Conservation (phyloP, 2,329 filamentous ascomycete genomes). For the Diaporthe citrichinensis region DNA sequence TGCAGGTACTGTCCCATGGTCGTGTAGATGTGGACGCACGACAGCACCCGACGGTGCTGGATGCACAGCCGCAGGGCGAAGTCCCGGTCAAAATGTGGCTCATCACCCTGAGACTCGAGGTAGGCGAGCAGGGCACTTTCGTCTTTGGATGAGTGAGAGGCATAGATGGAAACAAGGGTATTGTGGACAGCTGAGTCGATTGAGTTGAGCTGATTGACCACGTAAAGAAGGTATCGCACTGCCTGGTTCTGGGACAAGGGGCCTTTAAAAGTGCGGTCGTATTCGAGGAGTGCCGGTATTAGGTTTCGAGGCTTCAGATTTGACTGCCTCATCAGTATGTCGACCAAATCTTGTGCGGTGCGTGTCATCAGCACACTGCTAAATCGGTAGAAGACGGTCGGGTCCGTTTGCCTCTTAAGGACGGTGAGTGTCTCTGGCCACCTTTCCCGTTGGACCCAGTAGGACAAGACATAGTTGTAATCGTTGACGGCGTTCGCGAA, state of each 20-base stretch:
- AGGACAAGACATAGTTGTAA: slow-evolving; percentile 93
- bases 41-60: slow-evolving; percentile 91
- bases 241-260: slow-evolving; percentile 87
- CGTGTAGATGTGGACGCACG: slow-evolving; percentile 97
- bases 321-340: slow-evolving; percentile 92
- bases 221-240: slow-evolving; percentile 91
- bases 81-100: slow-evolving; percentile 92
- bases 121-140: slow-evolving; percentile 90
- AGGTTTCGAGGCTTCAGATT: slow-evolving; percentile 88
- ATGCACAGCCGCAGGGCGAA: slow-evolving; percentile 97
- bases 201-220: slow-evolving; percentile 87
- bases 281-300: slow-evolving; percentile 93
- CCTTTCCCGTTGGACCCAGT: slow-evolving; percentile 96
- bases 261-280: slow-evolving; percentile 83
- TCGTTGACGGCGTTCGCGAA: slow-evolving; percentile 92
- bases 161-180: slow-evolving; percentile 95
- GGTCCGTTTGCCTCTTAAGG: slow-evolving; percentile 91
- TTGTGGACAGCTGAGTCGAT: slow-evolving; percentile 93
- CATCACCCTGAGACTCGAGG: slow-evolving; percentile 89
- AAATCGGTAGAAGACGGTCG: slow-evolving; percentile 96
- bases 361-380: slow-evolving; percentile 97
- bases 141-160: slow-evolving; percentile 84
- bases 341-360: slow-evolving; percentile 86
- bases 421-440: slow-evolving; percentile 91
- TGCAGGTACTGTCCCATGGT: slow-evolving; percentile 95